Evolutionary conservation across 2,329 filamentous ascomycete species (phyloP), one percentile per base, ranked within the genome.

Genomic region (Clarireedia homoeocarpa): DNA sequence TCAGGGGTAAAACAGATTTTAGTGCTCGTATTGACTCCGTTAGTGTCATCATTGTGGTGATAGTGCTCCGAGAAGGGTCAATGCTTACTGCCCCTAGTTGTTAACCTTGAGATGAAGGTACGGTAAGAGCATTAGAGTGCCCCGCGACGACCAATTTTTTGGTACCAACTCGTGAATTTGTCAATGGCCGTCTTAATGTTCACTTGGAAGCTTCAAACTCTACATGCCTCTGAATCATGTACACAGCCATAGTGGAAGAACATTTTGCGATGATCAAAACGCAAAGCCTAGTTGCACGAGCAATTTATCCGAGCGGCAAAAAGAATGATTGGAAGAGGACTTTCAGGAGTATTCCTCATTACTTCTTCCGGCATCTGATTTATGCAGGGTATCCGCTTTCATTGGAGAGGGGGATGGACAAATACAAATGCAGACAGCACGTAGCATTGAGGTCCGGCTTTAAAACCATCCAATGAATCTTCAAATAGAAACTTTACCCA

Each of bases 71-170:
- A 53, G 30, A 24, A 53, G 46, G 44, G 42, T 53, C 30, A 53
- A 47, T 48, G 51, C 44, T 53, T 40, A 53, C 36, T 47, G 51
- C 51, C 46, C 36, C 44, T 20, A 26, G 44, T 53, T 34, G 30
- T 14, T 4, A 9, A 34, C 40, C 23, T 24, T n/a, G 26, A 47
- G 40, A 47, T 14, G 30, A 34, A 14, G 30, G 30, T 12, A 12
- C 30, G 4, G 30, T 10, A 34, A 34, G 30, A 34, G 30, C 30
- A 9, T 4, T 12, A 4, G 30, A 12, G 30, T 34, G 30, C 30
- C 30, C 30, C 30, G 7, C 30, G 30, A 10, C 10, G 30, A 34
- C 30, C 15, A 24, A 20, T 20, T 34, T 51, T 27, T 34, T 14
- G 40, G 49, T 9, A 45, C 44, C 1, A 9, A 12, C 10, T 34